Conservation (phyloP, 306 rosid genomes). For the Dalbergia cultrata region DNA sequence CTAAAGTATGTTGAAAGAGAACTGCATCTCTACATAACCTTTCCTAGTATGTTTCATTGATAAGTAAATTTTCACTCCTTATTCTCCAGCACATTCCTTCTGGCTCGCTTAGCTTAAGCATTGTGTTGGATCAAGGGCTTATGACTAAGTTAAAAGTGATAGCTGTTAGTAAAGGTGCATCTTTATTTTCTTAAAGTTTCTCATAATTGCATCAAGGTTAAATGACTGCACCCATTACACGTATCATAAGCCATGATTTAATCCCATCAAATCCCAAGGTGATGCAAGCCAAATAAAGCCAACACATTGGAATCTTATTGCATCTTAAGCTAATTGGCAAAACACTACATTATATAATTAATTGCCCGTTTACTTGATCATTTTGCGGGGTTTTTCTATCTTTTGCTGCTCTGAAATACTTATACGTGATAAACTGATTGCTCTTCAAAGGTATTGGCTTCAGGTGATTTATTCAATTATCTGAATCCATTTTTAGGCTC, state of each 20-base stretch:
- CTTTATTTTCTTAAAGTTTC: too few relatives aligned
- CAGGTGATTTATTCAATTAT: not conserved
- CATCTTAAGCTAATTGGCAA: conserved; percentile 23
- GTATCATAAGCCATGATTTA: too few relatives aligned
- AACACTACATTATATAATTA: too few relatives aligned
- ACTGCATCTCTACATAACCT: conserved; percentile 13
- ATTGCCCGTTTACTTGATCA: not conserved
- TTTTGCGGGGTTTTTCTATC: not conserved
- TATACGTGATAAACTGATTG: not conserved
- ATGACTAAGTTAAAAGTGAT: too few relatives aligned
- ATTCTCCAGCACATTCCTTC: conserved; percentile 10
- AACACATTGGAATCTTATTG: not conserved
- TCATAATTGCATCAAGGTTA: too few relatives aligned
- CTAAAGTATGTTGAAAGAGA: not conserved
- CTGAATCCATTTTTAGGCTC: not conserved
- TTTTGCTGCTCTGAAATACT: not conserved
- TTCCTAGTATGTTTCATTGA: conserved; percentile 1
- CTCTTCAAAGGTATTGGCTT: not conserved
- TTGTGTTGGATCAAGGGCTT: too few relatives aligned
- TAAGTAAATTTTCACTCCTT: not conserved
- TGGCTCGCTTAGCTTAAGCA: not conserved
- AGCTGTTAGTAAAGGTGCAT: too few relatives aligned
- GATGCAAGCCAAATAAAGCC: too few relatives aligned
- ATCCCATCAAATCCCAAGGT: too few relatives aligned
- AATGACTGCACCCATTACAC: too few relatives aligned